These are phyloP conservation scores for Solanum hybrid DNA, from an alignment of 305 asterid species.

Conservation along the genomic window DNA sequence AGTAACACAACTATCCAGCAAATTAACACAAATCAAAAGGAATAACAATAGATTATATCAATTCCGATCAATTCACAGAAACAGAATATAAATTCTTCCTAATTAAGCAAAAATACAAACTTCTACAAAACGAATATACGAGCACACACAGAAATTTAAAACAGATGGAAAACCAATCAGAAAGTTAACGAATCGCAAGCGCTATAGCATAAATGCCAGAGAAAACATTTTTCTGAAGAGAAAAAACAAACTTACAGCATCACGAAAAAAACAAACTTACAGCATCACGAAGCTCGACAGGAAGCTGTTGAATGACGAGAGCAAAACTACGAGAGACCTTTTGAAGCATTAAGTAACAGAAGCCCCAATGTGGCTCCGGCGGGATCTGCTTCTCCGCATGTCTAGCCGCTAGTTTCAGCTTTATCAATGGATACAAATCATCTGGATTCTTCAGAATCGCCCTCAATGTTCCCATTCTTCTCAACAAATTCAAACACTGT, in stretches of 20 bases:
- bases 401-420: conserved; percentile 61
- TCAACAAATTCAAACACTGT: not conserved
- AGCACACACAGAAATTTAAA: not conserved
- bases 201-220: not conserved
- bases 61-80: not conserved
- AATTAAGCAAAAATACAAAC: not conserved
- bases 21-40: not conserved
- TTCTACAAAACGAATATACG: not conserved
- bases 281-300: conserved; percentile 85
- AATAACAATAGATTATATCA: not conserved
- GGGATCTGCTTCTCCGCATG: conserved; percentile 91
- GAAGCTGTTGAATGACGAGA: conserved; percentile 90
- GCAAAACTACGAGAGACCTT: conserved; percentile 91
- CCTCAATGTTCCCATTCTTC: conserved; percentile 58
- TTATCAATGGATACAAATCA: conserved; percentile 73
- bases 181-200: not conserved
- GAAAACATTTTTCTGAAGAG: not conserved
- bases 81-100: not conserved
- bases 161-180: not conserved
- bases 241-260: conserved; percentile 48
- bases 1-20: not conserved
- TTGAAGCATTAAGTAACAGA: conserved; percentile 83
- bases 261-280: conserved; percentile 45
- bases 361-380: conserved; percentile 88
- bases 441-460: conserved; percentile 74